Evolutionary conservation across 164 flowering plant species (phyloP).

Genomic region (Nymphaea thermarum): DNA sequence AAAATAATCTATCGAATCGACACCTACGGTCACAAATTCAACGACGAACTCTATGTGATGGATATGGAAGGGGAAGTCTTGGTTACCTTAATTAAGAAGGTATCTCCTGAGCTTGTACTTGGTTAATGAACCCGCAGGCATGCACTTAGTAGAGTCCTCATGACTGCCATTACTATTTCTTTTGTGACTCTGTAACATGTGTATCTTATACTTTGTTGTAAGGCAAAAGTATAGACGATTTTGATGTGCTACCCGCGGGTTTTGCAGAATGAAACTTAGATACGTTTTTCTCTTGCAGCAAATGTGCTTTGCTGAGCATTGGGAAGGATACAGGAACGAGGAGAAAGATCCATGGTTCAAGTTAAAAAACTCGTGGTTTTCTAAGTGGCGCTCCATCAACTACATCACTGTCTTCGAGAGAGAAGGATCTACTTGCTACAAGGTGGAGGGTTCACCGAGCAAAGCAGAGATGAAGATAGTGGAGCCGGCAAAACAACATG

Average conservation of each 20-base stretch:
- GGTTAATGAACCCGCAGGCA: no score
- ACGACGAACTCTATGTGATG: constrained; percentile 24
- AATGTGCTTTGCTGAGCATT: constrained; percentile 13
- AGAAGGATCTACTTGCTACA: constrained; percentile 3
- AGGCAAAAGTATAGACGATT: no score
- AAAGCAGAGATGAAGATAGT: constrained; percentile 19
- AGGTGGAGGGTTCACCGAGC: constrained; percentile 9
- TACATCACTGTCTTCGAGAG: no score
- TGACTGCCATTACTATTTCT: no score
- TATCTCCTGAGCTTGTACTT: constrained; percentile 3
- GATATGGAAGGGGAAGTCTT: constrained; percentile 23
- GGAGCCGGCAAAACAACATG: constrained; percentile 9
- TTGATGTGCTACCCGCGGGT: no score
- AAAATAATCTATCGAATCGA: constrained; percentile 28
- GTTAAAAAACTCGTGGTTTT: constrained; percentile 8
- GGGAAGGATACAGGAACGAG: constrained; percentile 30
- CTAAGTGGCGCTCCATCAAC: no score
- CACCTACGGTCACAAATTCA: constrained; percentile 18
- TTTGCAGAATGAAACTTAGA: no score
- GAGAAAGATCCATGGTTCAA: constrained; percentile 24
- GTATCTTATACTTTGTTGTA: no score
- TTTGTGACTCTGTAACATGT: no score
- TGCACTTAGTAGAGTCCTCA: no score
- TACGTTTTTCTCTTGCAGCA: constrained; percentile 11
- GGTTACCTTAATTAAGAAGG: constrained; percentile 20